Evolutionary conservation across 2,329 filamentous ascomycete genomes (phyloP), one percentile per base, ranked within the genome.

Genomic region (Fusarium sp.): DNA sequence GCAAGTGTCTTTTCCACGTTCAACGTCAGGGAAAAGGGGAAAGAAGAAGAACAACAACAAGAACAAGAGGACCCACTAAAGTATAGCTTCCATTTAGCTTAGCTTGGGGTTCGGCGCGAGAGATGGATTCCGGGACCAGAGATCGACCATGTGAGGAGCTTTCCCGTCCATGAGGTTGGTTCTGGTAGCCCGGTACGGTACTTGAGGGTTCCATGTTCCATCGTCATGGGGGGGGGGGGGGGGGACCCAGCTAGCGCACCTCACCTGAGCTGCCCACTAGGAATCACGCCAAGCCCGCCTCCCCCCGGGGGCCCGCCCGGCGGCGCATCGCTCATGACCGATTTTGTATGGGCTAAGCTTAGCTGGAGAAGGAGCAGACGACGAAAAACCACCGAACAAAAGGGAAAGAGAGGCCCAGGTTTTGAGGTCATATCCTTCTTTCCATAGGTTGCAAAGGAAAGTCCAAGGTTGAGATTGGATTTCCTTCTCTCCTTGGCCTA

Each of bases 131-230:
- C 13, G 33, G 33, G 31, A 57, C 31, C 35, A 13, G 29, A 50
- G 22, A 58, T 45, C 62, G 57, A n/a, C 70, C 58, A 67, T 70
- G 67, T 73, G 59, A 73, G 66, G 62, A 73, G 58, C 62, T 61
- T 22, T 41, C 43, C 18, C 43, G n/a, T 68, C 35, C n/a, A 18
- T 58, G 50, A 64, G 43, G 50, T 72, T 65, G 43, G 50, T 72
- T 65, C 48, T 67, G 67, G 20, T 67, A 56, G 70, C 60, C 70
- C 68, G 68, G 72, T 29, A 48, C 45, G 45, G 45, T 74, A 74
- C 64, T 74, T 74, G 71, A 72, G 64, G 24, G 59, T 73, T 67
- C 43, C 43, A 48, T 48, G 13, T 14, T 8, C 37, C 37, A 41
- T 16, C n/a, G 8, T 31, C 41, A 20, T 7, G 41, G 61, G 61